Evolutionary conservation across 306 rosid genomes (phyloP), one percentile per base, ranked within the genome.

Genomic region (Carpinus viminea): DNA sequence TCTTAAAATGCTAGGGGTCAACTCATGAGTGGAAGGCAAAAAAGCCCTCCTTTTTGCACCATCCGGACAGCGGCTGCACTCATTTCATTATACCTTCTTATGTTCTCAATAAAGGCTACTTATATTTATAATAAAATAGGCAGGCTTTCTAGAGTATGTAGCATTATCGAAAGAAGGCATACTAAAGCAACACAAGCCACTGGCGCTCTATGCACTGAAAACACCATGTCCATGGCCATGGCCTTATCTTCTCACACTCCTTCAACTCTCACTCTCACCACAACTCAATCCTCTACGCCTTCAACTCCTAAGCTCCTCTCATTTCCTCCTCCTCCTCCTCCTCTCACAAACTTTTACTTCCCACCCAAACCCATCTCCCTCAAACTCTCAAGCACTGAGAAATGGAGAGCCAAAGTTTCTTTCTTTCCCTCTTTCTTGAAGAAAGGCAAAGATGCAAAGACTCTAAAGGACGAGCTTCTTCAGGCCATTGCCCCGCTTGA

Each of bases 391-490:
- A 55, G 47, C 8, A 65, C 92, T 17, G 68, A 70, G 48, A 91
- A 90, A 77, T 92, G 98, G 98, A 88, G 91, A 74, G 28, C 86
- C 36, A 78, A 79, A 41, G 88, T 92, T 28, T 90, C 98, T 0
- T 92, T 94, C 80, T 94, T 94, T 56, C 83, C 96, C 80, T 81
- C 92, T 10, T 89, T 94, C 73, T 53, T 88, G 34, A 87, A 81
- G 60, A 94, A 81, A 75, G 87, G 89, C 13, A 91, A 92, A 68
- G 91, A 91, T 71, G 85, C 89, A 17, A 65, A 77, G 12, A 50
- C 79, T 72, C 80, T 94, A 70, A 94, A 92, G 82, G 87, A 94
- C 66, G 91, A 94, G 79, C 96, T 94, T 78, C 92, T 94, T 20
- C 83, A 84, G 12, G 94, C 93, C 79, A 89, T 94, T 88, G 86